phyloP scores from a whole-genome alignment of 2,329 filamentous ascomycete genomes.

The Didymella pomorum region DNA sequence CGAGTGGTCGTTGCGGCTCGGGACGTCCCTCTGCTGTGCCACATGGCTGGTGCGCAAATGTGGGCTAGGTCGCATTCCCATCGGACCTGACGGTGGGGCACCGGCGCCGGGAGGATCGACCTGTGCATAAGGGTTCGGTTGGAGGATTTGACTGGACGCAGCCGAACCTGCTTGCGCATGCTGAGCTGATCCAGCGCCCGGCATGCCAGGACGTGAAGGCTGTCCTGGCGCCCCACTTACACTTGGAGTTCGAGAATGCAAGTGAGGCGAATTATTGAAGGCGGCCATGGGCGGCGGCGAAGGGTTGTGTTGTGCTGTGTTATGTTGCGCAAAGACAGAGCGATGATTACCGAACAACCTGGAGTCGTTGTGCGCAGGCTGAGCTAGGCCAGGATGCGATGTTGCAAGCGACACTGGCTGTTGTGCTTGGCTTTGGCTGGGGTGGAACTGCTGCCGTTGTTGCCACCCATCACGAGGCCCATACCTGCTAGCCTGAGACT shows the following conservation, averaged over 20 bases:
- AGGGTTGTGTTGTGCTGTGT: constrained; percentile 42
- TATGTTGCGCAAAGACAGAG: constrained; percentile 46
- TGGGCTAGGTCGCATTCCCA: constrained; percentile 50
- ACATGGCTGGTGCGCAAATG: constrained; percentile 44
- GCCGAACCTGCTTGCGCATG: constrained; percentile 30
- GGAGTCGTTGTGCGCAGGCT: constrained; percentile 35
- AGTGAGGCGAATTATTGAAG: constrained; percentile 45
- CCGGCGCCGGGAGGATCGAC: constrained; percentile 45
- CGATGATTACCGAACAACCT: constrained; percentile 40
- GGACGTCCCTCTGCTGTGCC: constrained; percentile 39
- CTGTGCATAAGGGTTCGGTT: constrained; percentile 50
- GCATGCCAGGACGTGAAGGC: constrained; percentile 36
- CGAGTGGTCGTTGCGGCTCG: constrained; percentile 45
- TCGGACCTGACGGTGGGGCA: constrained; percentile 40
- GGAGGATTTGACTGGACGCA: constrained; percentile 41
- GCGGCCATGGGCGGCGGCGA: constrained; percentile 43
- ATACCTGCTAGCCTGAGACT: constrained; percentile 29
- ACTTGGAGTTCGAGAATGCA: constrained; percentile 48
- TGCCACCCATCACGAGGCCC: constrained; percentile 43
- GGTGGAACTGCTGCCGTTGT: constrained; percentile 38
- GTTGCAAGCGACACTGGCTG: constrained; percentile 36
- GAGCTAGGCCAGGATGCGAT: constrained; percentile 39
- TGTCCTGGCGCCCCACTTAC: constrained; percentile 40
- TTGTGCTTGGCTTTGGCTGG: constrained; percentile 39
- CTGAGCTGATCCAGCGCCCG: constrained; percentile 30